A percentile compares a stretch with the other conserved stretches of the same genome.
Conservation (phyloP, 73 alveolate species). For the Tetrahymena thermophila region DNA sequence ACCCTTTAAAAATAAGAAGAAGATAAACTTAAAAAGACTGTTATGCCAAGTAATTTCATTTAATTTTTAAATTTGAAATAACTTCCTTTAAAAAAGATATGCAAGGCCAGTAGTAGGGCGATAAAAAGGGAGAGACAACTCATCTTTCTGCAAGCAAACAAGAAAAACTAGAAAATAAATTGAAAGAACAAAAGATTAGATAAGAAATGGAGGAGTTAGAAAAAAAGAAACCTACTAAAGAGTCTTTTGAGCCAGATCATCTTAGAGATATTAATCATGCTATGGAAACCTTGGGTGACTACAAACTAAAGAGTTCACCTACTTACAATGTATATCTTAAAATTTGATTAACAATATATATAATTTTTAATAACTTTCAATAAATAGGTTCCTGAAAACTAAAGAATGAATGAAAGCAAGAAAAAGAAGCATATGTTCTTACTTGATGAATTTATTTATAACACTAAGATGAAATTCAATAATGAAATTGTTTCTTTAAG, state of each 20-base stretch:
- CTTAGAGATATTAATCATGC: conserved; percentile 73
- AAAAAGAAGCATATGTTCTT: conserved; percentile 84
- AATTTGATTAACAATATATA: background rate
- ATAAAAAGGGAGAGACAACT: conserved; percentile 48
- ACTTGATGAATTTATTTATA: conserved; percentile 77
- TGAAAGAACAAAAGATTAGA: conserved; percentile 48
- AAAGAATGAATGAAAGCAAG: conserved; percentile 78
- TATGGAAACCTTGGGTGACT: conserved; percentile 65
- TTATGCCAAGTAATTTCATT: background rate
- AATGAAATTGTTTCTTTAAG: conserved; percentile 65
- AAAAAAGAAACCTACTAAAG: conserved; percentile 71
- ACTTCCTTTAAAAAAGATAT: background rate
- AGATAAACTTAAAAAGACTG: background rate
- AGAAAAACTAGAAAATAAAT: conserved; percentile 1
- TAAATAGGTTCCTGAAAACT: conserved; percentile 78
- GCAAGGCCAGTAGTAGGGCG: background rate
- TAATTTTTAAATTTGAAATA: background rate
- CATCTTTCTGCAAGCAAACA: background rate
- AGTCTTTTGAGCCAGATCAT: conserved; percentile 72
- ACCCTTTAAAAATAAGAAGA: background rate
- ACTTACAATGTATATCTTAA: background rate
- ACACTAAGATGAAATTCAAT: conserved; percentile 77
- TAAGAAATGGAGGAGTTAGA: conserved; percentile 63
- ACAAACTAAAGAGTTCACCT: conserved; percentile 65
- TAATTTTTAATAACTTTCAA: background rate